Evolutionary conservation across 306 rosid genomes (phyloP).

Genomic region (Spatholobus suberectus): DNA sequence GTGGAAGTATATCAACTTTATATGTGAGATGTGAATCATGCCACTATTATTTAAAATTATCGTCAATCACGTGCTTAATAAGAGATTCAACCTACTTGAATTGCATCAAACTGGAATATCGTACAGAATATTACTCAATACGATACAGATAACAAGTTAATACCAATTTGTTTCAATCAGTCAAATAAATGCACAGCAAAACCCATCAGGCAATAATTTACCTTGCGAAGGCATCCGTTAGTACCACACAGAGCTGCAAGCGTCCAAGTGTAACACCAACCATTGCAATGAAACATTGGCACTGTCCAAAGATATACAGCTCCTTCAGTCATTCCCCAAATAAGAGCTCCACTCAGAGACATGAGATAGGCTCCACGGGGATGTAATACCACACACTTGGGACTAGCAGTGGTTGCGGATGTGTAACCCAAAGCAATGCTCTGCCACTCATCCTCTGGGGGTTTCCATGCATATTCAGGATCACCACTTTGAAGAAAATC

Average conservation of each 20-base stretch:
- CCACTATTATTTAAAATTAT: neutral
- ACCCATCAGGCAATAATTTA: constrained; percentile 27
- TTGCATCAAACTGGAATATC: neutral
- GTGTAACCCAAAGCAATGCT: constrained; percentile 95
- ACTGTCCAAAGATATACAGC: constrained; percentile 91
- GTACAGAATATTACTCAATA: neutral
- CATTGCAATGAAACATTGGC: constrained; percentile 98
- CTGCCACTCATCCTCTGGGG: constrained; percentile 98
- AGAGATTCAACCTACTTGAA: neutral
- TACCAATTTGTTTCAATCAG: constrained; percentile 25
- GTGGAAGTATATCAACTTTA: constrained; percentile 1
- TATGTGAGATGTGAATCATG: neutral
- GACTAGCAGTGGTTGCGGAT: constrained; percentile 94
- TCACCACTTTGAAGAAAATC: constrained; percentile 75
- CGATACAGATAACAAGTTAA: constrained; percentile 9
- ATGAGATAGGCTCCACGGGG: constrained; percentile 88
- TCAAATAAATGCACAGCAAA: constrained; percentile 32
- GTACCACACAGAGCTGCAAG: constrained; percentile 91
- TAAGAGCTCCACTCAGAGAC: constrained; percentile 61
- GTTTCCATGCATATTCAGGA: constrained; percentile 81
- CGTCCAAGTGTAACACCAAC: constrained; percentile 94
- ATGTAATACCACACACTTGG: constrained; percentile 91
- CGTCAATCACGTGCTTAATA: neutral
- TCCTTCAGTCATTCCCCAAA: constrained; percentile 94
- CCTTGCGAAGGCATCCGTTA: constrained; percentile 94